A percentile compares a stretch with the other conserved stretches of the same genome.
Conservation (phyloP, 257 asterid species). For the Marsdenia floribunda region DNA sequence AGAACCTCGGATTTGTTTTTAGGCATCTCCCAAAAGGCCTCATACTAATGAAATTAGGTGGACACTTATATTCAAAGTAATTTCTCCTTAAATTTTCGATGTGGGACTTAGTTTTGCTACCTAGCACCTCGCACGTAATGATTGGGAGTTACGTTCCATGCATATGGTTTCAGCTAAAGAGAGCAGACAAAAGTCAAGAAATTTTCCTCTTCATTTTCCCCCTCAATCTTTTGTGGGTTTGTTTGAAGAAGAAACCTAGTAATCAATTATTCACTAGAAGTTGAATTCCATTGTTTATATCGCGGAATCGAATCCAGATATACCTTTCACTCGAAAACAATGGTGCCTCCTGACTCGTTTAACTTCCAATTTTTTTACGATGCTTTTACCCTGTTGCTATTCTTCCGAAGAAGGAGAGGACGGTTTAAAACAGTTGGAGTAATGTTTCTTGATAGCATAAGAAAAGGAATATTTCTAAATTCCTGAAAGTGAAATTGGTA, state of each 20-base stretch:
- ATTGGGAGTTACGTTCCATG: conserved; percentile 5
- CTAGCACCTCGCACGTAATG: background rate
- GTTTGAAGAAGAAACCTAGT: background rate
- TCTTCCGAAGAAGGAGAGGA: background rate
- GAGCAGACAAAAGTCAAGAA: background rate
- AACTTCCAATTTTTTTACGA: background rate
- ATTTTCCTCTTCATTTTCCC: background rate
- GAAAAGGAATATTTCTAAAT: conserved; percentile 8
- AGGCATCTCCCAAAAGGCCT: too few relatives aligned
- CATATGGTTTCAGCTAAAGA: background rate
- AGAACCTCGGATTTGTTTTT: too few relatives aligned
- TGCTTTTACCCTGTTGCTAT: background rate
- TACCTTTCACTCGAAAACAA: background rate
- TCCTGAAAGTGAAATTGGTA: conserved; percentile 12
- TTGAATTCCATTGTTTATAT: conserved; percentile 3
- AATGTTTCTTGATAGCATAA: conserved; percentile 5
- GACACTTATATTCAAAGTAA: too few relatives aligned
- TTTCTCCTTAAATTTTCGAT: background rate
- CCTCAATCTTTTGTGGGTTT: background rate
- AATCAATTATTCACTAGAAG: background rate
- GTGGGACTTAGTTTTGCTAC: background rate
- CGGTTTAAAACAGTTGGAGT: background rate
- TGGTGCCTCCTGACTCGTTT: background rate
- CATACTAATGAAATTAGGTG: too few relatives aligned
- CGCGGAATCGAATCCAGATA: background rate